Evolutionary conservation across 1,139 yeast species (phyloP), one percentile per base, ranked within the genome.

Genomic region (Taphrina pruni): DNA sequence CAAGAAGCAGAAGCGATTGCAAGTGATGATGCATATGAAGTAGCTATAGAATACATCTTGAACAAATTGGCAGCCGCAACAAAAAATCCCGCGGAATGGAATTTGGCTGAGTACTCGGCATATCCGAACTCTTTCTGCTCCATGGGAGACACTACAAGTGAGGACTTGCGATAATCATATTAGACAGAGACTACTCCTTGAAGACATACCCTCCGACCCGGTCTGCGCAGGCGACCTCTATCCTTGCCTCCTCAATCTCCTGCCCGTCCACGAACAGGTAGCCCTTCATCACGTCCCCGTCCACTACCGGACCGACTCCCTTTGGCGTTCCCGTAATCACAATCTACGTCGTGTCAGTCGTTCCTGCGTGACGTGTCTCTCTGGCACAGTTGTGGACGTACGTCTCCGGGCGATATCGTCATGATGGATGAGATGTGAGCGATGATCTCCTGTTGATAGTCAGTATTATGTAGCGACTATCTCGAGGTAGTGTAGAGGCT

Each of bases 251-350:
- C 54, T 82, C 85, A 54, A 92, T 77, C 17, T 82, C 81, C 70
- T 84, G 76, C 11, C 87, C 94, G 54, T 84, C 84, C 54, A 83
- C 84, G 46, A 78, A 79, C 73, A 89, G 78, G 72, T 84, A 83
- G 11, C 96, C 96, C 68, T 83, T 82, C 51, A 94, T 82, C 58
- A 78, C 78, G 77, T 94, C 98, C 7, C 97, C 98, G 0, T 96
- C 88, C 9, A 78, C 79, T 61, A 93, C 81, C 50, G 84, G 81
- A 12, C 98, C 97, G 11, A 94, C 99, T n/a, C 99, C 99, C 79
- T 93, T 91, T 57, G 97, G 97, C 1, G 97, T 90, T n/a, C 97
- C 97, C 0, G 96, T 90, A 71, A 90, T 81, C 69, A 90, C 87
- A 75, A 90, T 83, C 62, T 58, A 45, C 6, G 9, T 7, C 32